Base-by-base conservation (phyloP, 2,329 filamentous ascomycete genomes). In the Juglanconis juglandina region DNA sequence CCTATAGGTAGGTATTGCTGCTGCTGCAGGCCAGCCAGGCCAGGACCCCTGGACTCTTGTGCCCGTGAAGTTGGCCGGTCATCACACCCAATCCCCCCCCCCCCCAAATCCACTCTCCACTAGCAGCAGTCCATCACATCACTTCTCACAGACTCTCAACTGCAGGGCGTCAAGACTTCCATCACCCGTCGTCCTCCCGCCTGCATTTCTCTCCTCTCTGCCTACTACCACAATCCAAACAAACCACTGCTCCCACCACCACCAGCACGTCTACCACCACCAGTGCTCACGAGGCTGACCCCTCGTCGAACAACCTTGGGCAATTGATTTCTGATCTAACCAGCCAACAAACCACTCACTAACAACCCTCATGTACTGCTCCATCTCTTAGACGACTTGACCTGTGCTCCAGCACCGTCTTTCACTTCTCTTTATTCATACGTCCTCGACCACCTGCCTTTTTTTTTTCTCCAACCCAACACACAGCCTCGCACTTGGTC, bases 391-490 rank as follows among this genome's bases (percentile, higher is more conserved):
- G 10, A 34, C 53, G 13, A 42, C 39, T 30, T 30, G 24, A 11
- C 35, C n/a, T 34, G 39, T 39, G 53, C 34, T 37, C 53, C 34
- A 24, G 34, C 55, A 53, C 55, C 58, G 48, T 54, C 53, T 53
- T 46, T 35, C 53, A 35, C 52, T 51, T 48, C 56, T 48, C 56
- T 53, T 51, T 17, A 24, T 24, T 35, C 35, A 39, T 42, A 30
- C 42, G n/a, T 56, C 39, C 56, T 58, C 53, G 56, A 53, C 57
- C 48, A 52, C 57, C 57, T 34, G 47, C 57, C 17, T 53, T 56
- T 56, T 53, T 53, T 11, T 42, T 33, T 53, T 44, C 44, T 41
- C 49, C 32, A 52, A 37, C 49, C 49, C 30, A n/a, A 35, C 46
- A 37, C 34, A 33, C 52, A 53, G 47, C 54, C 54, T 56, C 35